Evolutionary conservation across 805 yeast genomes (phyloP), one percentile per base, ranked within the genome.

Genomic region (Wickerhamiella alocasiicola): DNA sequence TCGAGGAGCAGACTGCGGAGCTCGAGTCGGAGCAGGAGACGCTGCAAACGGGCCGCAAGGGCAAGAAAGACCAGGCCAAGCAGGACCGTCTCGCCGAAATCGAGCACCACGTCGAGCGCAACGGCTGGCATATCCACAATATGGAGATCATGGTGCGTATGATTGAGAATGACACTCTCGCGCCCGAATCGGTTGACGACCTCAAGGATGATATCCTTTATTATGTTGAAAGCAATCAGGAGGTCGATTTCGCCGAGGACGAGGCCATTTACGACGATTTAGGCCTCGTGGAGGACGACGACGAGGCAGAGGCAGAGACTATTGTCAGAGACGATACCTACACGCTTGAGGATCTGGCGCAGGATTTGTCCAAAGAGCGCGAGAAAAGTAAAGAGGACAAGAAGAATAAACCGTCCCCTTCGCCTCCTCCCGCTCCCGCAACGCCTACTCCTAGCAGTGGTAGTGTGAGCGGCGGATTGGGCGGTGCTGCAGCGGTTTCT

Each of bases 171-270:
- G 88, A 83, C 47, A 78, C 74, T 34, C 62, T 91, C 47, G 84
- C 78, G 27, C 79, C 85, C 2, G 93, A 81, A 15, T 71, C 73
- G 39, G 74, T 88, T 7, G 78, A 78, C 51, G 78, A 70, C 17
- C 73, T 84, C 43, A 77, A 78, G 55, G 97, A 88, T 40, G 97
- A 88, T 58, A 81, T 88, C 57, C 81, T 74, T 50, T 88, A 91
- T 63, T 87, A 83, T 59, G 91, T 91, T 23, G 97, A 91, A 51
- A 81, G 84, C 47, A 88, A 88, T 55, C 91, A 81, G 59, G 95
- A 85, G 42, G 87, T 77, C 4, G 95, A 87, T 53, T 88, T 85
- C 58, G 79, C 87, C 25, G 96, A 85, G 55, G 94, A 88, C 59
- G 95, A 87, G 51, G 85, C 83, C 11, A 73, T 88, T 46, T 91